Evolutionary conservation across 2,329 filamentous ascomycete genomes (phyloP), one percentile per base, ranked within the genome.

Genomic region (Claviceps fusiformis): DNA sequence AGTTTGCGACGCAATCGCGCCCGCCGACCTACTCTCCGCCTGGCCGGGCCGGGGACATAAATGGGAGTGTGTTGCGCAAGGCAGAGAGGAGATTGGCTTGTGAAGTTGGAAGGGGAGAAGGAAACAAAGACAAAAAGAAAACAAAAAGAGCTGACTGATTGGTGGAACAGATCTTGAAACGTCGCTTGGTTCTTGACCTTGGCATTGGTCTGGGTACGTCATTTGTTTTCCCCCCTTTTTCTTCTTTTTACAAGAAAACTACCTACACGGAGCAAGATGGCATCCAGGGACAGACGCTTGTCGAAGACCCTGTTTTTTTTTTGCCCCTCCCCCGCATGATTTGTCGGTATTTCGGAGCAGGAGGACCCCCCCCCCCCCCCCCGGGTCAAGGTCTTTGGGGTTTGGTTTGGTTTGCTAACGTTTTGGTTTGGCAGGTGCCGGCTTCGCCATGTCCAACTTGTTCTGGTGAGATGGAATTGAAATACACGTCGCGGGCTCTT

Each of bases 121-220:
- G 19, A 13, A 15, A 35, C 27, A n/a, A 2, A n/a, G 7, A 33
- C 29, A 62, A 33, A 5, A 9, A 46, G 43, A 2, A n/a, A 8
- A 33, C 29, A 62, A 33, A 5, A 4, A 46, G 43, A 33, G 65
- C 71, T 70, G 69, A 71, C 68, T 70, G 69, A 71, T 68, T 61
- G 59, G 57, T 37, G 27, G n/a, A n/a, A 54, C 62, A 82, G 79
- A 82, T 82, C 75, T 76, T 82, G 69, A 77, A 78, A 70, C 74
- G 78, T 68, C 73, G 73, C 68, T 76, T 82, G 67, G 72, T 82
- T 64, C 67, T 75, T 61, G 79, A 82, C 65, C 71, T 82, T 57
- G 64, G 71, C 56, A 74, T 82, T 65, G 77, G 71, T 60, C 72
- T 82, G 57, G 77, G 79, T 82, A 73, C 58, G 78, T 72, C 50